A percentile compares a stretch with the other conserved stretches of the same genome.
Evolutionary conservation across 805 yeast species (phyloP).

Genomic region (Kuraishia piskuri): DNA sequence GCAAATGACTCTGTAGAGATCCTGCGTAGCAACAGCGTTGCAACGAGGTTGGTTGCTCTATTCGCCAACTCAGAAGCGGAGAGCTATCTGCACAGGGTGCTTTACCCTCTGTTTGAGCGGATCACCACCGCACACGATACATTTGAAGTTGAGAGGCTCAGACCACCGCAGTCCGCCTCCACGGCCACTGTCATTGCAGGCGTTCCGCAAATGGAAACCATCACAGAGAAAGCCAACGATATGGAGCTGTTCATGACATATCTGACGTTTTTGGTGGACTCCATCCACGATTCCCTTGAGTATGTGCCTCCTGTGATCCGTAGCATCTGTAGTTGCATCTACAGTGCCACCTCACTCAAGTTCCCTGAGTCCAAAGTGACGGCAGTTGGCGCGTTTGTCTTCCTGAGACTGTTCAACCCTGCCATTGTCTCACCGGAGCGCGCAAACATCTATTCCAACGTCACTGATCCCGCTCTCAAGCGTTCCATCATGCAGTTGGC

Average conservation of each 20-base stretch:
- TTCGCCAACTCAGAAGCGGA: slow-evolving; percentile 62
- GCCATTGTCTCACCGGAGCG: slow-evolving; percentile 85
- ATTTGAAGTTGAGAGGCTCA: slow-evolving; percentile 57
- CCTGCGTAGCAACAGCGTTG: slow-evolving; percentile 72
- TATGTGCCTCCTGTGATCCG: slow-evolving; percentile 65
- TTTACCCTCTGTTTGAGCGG: slow-evolving; percentile 50
- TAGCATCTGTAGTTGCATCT: slow-evolving; percentile 60
- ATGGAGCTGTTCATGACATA: slow-evolving; percentile 44
- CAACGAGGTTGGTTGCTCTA: slow-evolving; percentile 67
- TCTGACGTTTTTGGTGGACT: slow-evolving; percentile 46
- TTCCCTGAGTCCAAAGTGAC: slow-evolving; percentile 59
- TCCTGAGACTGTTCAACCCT: slow-evolving; percentile 76
- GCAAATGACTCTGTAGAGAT: slow-evolving; percentile 63
- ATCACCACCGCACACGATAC: slow-evolving; percentile 37
- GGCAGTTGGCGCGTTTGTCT: slow-evolving; percentile 82
- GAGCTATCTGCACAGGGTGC: slow-evolving; percentile 42
- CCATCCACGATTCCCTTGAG: slow-evolving; percentile 46
- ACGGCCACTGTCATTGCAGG: neutral
- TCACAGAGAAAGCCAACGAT: slow-evolving; percentile 28
- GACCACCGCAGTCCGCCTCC: slow-evolving; percentile 26
- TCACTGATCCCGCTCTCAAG: slow-evolving; percentile 22
- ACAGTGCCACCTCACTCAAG: slow-evolving; percentile 44
- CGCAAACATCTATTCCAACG: slow-evolving; percentile 15
- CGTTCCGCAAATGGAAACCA: slow-evolving; percentile 11
- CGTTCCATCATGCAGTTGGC: slow-evolving; percentile 74